These are phyloP conservation scores for Chondrostereum purpureum DNA, from an alignment of 1,284 basidiomycete genomes.

Conservation along the genomic window DNA sequence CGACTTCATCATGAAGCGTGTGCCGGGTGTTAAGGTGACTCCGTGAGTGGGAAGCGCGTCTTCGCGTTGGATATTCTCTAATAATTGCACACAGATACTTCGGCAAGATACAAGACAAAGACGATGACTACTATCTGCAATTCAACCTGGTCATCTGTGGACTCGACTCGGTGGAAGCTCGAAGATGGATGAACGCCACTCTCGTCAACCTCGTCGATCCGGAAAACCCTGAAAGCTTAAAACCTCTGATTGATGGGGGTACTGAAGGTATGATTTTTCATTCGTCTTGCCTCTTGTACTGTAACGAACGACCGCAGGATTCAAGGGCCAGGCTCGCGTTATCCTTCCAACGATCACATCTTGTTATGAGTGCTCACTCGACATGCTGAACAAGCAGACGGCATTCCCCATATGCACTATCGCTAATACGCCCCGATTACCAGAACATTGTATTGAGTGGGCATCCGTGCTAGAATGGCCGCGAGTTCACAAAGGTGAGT, in stretches of 20 bases:
- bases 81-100: conserved; percentile 62
- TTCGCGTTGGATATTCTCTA: too few species aligned
- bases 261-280: conserved; percentile 72
- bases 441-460: conserved; percentile 99
- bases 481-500: conserved; percentile 74
- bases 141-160: conserved; percentile 98
- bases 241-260: conserved; percentile 98
- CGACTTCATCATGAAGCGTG: conserved; percentile 91
- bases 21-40: conserved; percentile 90
- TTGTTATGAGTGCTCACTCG: conserved; percentile 97
- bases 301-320: conserved; percentile 48
- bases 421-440: conserved; percentile 95
- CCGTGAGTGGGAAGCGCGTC: too few species aligned
- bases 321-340: conserved; percentile 97
- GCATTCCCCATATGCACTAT: conserved; percentile 99
- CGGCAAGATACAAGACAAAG: conserved; percentile 98
- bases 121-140: conserved; percentile 91
- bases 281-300: neutral
- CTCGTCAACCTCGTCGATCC: conserved; percentile 91
- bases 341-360: conserved; percentile 94
- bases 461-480: conserved; percentile 99
- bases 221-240: conserved; percentile 87
- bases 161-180: conserved; percentile 94
- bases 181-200: conserved; percentile 98
- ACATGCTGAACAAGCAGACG: conserved; percentile 97